Evolutionary conservation across 1,139 yeast species (phyloP), one percentile per base, ranked within the genome.

Genomic region (Scheffersomyces segobiensis): DNA sequence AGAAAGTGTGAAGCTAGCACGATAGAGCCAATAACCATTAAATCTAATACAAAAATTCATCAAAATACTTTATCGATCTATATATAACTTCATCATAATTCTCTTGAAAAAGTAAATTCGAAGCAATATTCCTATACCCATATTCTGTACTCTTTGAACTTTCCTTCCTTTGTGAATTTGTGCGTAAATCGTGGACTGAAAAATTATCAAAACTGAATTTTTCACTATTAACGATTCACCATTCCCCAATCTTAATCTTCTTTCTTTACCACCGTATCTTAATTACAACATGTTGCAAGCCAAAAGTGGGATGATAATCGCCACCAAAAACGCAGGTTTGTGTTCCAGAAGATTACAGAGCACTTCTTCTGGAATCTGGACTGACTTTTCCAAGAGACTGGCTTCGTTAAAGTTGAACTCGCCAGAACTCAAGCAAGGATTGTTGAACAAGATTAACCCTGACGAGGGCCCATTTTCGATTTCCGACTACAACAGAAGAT

Each of bases 321-420:
- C 60, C 46, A 52, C 60, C 19, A 42, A 62, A 49, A 60, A 51
- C 26, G 57, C 56, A 56, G 26, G 57, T 24, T 62, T 68, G 46
- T 32, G 7, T 12, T 32, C 65, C 67, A 47, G 56, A 52, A 57
- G 65, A 49, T 54, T 53, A 26, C 56, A 59, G 39, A 57, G 60
- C 49, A 59, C 61, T 56, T n/a, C 46, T 3, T n/a, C 55, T 19
- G 84, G 86, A 7, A 74, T 80, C 47, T 84, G 88, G 88, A 70
- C 78, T 6, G 83, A 82, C 56, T 80, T 81, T 62, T 56, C 77
- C 54, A 71, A 69, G 53, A 74, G 88, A 65, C 67, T 86, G 18
- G 67, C 74, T 8, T 63, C 79, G 42, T 73, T 84, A 62, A 73
- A 71, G 48, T 63, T 82, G 48, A 66, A 70, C 54, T 72, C 74